Evolutionary conservation across 2,329 filamentous ascomycete genomes (phyloP), one percentile per base, ranked within the genome.

Genomic region (Grosmannia clavigera): DNA sequence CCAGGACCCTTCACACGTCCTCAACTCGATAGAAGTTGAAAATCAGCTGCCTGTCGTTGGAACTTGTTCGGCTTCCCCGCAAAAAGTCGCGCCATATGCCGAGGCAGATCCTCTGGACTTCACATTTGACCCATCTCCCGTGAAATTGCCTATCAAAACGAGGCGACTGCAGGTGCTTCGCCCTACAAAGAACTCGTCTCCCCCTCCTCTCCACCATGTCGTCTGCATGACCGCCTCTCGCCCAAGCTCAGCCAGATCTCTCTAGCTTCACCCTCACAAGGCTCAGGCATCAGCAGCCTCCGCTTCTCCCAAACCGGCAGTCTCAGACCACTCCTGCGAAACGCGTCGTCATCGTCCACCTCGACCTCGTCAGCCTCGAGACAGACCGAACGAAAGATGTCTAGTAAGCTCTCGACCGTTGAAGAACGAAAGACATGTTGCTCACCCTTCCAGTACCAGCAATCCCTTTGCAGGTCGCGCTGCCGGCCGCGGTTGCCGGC

Each of bases 401-500:
- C 50, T 38, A 31, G 57, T 52, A 40, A 38, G 57, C 19, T 35
- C 33, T 33, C 12, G 46, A 38, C 5, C 50, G 19, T 52, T 27
- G 14, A 29, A 25, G 25, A 29, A 22, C 6, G 19, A 29, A 27
- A n/a, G 43, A 31, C 19, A 22, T 22, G 43, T 29, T 12, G 50
- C 50, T 52, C 50, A 52, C 50, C 19, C 7, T 58, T 3, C 11
- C 5, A 25, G 19, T 29, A 38, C 22, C 50, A n/a, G 27, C 55
- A 82, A 79, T 82, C 51, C 80, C 82, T 53, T 71, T 84, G 27
- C 70, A 75, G 27, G 63, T 83, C 56, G 76, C 82, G 7, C 74
- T 79, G 33, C 83, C 87, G 22, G 85, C 85, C 19, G 79, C 82
- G 53, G 78, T 80, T 35, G 86, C 87, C 5, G 79, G 80, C 4